Evolutionary conservation across 441 rosid species (phyloP).

Genomic region (Pelargonium australe): DNA sequence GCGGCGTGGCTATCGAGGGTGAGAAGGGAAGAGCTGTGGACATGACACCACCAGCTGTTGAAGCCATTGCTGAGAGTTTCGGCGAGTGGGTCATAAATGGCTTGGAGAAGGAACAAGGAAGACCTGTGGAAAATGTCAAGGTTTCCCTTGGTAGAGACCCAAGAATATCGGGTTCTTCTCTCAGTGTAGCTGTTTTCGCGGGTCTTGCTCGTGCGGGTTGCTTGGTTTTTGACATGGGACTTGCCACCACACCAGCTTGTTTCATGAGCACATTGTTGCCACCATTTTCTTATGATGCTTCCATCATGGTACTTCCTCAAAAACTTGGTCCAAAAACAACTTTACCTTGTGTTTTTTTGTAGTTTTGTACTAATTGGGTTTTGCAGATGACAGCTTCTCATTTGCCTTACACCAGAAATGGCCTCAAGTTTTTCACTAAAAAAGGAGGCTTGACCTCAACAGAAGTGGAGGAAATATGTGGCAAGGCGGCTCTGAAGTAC

Average conservation of each 20-base stretch:
- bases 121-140: slow-evolving; percentile 30
- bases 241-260: slow-evolving; percentile 95
- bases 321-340: background rate
- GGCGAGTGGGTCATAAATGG: slow-evolving; percentile 72
- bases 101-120: slow-evolving; percentile 29
- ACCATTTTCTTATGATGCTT: slow-evolving; percentile 71
- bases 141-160: slow-evolving; percentile 83
- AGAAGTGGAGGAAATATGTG: slow-evolving; percentile 81
- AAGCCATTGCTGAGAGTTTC: slow-evolving; percentile 82
- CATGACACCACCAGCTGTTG: slow-evolving; percentile 71
- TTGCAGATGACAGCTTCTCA: slow-evolving; percentile 95
- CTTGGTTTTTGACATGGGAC: slow-evolving; percentile 71
- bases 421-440: slow-evolving; percentile 81
- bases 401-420: slow-evolving; percentile 84
- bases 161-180: slow-evolving; percentile 50
- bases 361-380: slow-evolving; percentile 6
- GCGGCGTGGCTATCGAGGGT: slow-evolving; percentile 81
- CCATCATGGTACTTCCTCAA: slow-evolving; percentile 57
- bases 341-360: background rate
- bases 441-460: slow-evolving; percentile 77
- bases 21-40: slow-evolving; percentile 72
- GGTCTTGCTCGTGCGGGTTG: slow-evolving; percentile 83
- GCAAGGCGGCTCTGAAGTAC: slow-evolving; percentile 59
- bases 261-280: slow-evolving; percentile 77
- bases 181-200: slow-evolving; percentile 69